Conservation (phyloP, 1,284 basidiomycete species). For the Tilletia setariae region DNA sequence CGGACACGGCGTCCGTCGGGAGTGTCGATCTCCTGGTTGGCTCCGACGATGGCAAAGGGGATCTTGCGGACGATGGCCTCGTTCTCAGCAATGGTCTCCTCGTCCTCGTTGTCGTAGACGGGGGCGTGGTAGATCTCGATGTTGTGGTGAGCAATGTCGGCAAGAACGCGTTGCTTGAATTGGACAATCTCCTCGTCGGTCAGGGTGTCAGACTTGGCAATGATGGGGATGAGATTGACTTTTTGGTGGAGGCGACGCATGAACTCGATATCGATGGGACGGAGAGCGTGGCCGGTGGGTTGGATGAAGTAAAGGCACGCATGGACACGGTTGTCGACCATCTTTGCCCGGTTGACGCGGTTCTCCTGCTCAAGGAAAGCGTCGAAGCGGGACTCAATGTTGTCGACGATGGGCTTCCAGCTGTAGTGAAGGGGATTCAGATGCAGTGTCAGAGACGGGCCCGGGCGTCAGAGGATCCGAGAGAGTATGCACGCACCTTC, state of each 20-base stretch:
- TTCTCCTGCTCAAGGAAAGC: constrained; percentile 54
- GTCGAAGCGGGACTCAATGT: constrained; percentile 53
- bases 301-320: constrained; percentile 54
- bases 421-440: constrained; percentile 15
- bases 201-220: constrained; percentile 53
- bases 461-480: too few relatives aligned
- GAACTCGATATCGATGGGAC: constrained; percentile 54
- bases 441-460: too few relatives aligned
- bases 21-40: constrained; percentile 50
- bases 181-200: constrained; percentile 45
- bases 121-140: constrained; percentile 52
- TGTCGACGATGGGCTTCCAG: constrained; percentile 53
- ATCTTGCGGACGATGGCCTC: constrained; percentile 46
- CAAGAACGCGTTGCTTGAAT: constrained; percentile 52
- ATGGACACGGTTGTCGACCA: constrained; percentile 53
- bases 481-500: constrained; percentile 28
- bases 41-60: constrained; percentile 52
- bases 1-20: constrained; percentile 50
- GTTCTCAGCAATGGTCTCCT: constrained; percentile 51
- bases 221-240: constrained; percentile 53
- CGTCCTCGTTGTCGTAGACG: constrained; percentile 48
- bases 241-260: constrained; percentile 51
- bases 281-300: constrained; percentile 51
- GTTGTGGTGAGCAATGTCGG: constrained; percentile 50
- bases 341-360: constrained; percentile 50